A percentile compares a stretch with the other conserved stretches of the same genome.
Conservation (phyloP, 2,329 filamentous ascomycete species). For the Microsporum canis region DNA sequence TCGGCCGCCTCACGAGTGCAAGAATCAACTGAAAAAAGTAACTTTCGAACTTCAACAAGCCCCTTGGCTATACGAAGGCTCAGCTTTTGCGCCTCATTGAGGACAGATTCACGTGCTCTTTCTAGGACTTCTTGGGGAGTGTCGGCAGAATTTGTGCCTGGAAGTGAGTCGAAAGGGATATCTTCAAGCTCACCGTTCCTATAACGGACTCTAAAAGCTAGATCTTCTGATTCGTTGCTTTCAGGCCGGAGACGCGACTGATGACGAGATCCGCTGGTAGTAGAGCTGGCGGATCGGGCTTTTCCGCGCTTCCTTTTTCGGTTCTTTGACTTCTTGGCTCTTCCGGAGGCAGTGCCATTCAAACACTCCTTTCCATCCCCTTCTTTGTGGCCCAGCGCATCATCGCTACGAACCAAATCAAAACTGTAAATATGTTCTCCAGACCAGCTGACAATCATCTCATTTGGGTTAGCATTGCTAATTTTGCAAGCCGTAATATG, state of each 20-base stretch:
- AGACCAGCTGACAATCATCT: conserved; percentile 58
- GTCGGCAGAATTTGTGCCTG: conserved; percentile 17
- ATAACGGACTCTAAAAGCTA: conserved; percentile 47
- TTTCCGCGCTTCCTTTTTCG: conserved; percentile 49
- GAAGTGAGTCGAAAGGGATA: conserved; percentile 37
- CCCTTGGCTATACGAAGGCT: conserved; percentile 47
- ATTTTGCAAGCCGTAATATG: conserved; percentile 63
- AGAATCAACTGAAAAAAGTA: conserved; percentile 43
- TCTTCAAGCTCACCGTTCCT: conserved; percentile 50
- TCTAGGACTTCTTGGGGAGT: conserved; percentile 27
- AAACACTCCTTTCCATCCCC: conserved; percentile 19
- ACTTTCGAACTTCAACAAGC: conserved; percentile 43
- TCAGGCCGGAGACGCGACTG: conserved; percentile 40
- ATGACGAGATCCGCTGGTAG: conserved; percentile 35
- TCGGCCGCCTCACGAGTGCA: conserved; percentile 24
- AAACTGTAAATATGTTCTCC: conserved; percentile 57
- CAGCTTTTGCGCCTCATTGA: conserved; percentile 42
- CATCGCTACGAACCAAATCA: conserved; percentile 49
- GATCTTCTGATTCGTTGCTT: conserved; percentile 30
- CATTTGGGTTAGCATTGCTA: conserved; percentile 56
- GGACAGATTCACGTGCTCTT: conserved; percentile 34
- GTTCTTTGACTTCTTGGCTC: conserved; percentile 28
- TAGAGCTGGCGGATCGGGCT: conserved; percentile 33
- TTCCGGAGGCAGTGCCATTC: conserved; percentile 20
- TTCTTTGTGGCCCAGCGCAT: conserved; percentile 37